Evolutionary conservation across 2,329 filamentous ascomycete species (phyloP), one percentile per base, ranked within the genome.

Genomic region (Penicillium sp.): DNA sequence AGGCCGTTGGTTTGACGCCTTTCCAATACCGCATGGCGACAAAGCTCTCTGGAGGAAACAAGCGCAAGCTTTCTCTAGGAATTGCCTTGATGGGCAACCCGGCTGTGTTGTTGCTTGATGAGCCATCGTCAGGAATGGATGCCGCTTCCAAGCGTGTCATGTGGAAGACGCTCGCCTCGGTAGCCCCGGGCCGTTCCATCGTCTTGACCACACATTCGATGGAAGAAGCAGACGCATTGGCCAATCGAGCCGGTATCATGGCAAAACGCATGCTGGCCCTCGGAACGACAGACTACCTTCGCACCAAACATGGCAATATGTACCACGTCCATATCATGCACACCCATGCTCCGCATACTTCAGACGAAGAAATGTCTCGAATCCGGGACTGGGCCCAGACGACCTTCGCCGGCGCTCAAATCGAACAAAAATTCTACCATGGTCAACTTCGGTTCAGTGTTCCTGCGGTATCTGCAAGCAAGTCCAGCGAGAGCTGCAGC

Each of bases 31-130:
- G 89, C 26, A 88, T 91, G 78, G 90, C 88, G 0, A 77, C 80
- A 46, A 85, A 86, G 39, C 77, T 96, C 0, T 91, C 86, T 0
- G 90, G 91, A 7, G 91, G 91, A 28, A 96, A 95, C 72, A 94
- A 94, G 73, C 79, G 90, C n/a, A 97, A 96, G 68, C 74, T 97
- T 1, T 88, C 83, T 13, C 78, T 96, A 0, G 90, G 86, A 3
- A 95, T 96, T 47, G 90, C 91, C 0, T 73, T 97, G 1, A 95
- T 95, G 79, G 91, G 90, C 4, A 95, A 96, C 59, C 90, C 90
- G 0, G 82, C 84, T 0, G 90, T 95, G 0, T 74, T 97, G 1
- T 76, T 96, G 0, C 83, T 96, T 2, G 91, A 97, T 61, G 91
- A 96, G 64, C 91, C 91, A 0, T 87, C 82, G 0, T 90, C 85